Evolutionary conservation across 495 filamentous ascomycete species (phyloP).

Genomic region (Trichoderma asperelloides): DNA sequence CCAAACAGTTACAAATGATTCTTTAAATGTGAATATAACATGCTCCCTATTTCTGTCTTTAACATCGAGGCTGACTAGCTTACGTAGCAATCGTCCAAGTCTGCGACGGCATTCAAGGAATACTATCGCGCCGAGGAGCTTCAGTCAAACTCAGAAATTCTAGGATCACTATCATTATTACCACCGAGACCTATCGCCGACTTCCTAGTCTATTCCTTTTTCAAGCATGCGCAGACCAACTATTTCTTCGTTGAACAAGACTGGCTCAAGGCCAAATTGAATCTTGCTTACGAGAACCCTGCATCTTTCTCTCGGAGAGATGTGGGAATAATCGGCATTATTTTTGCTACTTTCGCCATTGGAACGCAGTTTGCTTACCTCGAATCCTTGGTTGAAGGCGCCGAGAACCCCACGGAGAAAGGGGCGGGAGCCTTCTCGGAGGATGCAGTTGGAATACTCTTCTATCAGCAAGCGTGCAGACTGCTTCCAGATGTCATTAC

Average conservation of each 20-base stretch:
- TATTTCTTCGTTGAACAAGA: slow-evolving; percentile 44
- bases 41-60: not conserved
- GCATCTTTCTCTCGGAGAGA: slow-evolving; percentile 36
- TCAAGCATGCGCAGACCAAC: slow-evolving; percentile 46
- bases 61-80: not conserved
- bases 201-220: slow-evolving; percentile 43
- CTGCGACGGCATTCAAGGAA: slow-evolving; percentile 25
- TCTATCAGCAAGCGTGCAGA: slow-evolving; percentile 43
- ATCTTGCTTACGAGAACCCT: slow-evolving; percentile 36
- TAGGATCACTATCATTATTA: slow-evolving; percentile 35
- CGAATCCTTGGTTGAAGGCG: slow-evolving; percentile 21
- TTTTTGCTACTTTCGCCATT: slow-evolving; percentile 43
- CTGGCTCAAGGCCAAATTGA: slow-evolving; percentile 38
- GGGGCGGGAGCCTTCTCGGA: slow-evolving; percentile 34
- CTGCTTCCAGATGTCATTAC: slow-evolving; percentile 46
- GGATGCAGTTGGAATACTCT: slow-evolving; percentile 43
- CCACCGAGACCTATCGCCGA: slow-evolving; percentile 44
- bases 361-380: slow-evolving; percentile 49
- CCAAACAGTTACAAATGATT: slow-evolving; percentile 38
- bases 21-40: slow-evolving; percentile 30
- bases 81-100: not conserved
- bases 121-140: slow-evolving; percentile 42
- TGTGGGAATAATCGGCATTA: slow-evolving; percentile 36
- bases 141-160: slow-evolving; percentile 35
- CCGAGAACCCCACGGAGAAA: not conserved